Base-by-base conservation (phyloP, 306 rosid genomes). In the Trichosanthes truncata region DNA sequence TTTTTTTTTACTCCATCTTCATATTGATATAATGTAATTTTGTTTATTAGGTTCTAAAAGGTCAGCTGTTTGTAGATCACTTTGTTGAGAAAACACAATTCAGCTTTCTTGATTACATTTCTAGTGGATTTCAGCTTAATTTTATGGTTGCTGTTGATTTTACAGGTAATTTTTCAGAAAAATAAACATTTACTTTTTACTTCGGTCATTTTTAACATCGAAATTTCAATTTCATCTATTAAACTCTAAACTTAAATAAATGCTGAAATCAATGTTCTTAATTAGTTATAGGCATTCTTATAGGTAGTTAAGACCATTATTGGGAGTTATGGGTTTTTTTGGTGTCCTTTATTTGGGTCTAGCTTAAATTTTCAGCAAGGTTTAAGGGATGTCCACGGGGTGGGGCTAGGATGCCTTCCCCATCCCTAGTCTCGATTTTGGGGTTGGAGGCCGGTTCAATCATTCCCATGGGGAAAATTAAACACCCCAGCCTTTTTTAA, bases 91-190 rank as follows among this genome's bases (percentile, higher is more conserved):
- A 84, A 85, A 86, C 86, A 48, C 97, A 88, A 17, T 89, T 82
- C 84, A 92, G 88, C 78, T 95, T 95, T 84, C 80, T 95, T 23
- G 99, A 95, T 76, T 95, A 95, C 85, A 89, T 92, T 82, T 91
- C 96, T 20, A 89, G 87, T 80, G 97, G 97, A 63, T 95, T 91
- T 86, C 91, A 91, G 86, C 89, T 95, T 21, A 95, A 93, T 84
- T 95, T 91, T 80, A 92, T 92, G 99, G 97, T 95, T 66, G 97
- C 96, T 4, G 86, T 95, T 18, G 98, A 95, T 78, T 92, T 95
- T 88, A 95, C 96, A 0, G 93, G 99, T 95, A 83, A 18, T 48
- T 38, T 45, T 45, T 2, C 23, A 10, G 13, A 9, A 3, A 13
- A 29, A 26, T 0, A 60, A 36, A 35, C 0, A 18, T 41, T 23